Percentiles rank a stretch among this genome's conserved stretches.
phyloP scores from a whole-genome alignment of 2,329 filamentous ascomycete species.

The Pseudohalonectria lignicola region DNA sequence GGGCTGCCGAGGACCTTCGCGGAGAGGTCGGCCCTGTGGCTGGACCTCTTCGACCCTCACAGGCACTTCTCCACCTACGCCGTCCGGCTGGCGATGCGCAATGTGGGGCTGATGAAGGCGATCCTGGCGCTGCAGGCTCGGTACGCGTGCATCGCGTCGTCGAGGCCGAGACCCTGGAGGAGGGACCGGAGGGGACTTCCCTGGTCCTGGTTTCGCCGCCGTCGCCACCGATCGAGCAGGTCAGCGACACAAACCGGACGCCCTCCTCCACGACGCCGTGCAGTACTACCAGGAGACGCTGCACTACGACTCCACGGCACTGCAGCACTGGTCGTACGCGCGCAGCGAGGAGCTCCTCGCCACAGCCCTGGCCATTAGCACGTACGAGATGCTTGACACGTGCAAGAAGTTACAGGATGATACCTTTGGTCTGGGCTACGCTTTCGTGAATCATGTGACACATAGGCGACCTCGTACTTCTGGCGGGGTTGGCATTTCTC shows the following conservation, averaged over 20 bases:
- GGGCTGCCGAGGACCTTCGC: conserved; percentile 17
- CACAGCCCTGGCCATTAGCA: conserved; percentile 48
- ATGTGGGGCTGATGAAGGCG: conserved; percentile 9
- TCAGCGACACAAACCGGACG: no score
- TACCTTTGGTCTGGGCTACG: no score
- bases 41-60: conserved; percentile 5
- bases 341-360: conserved; percentile 46
- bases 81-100: conserved; percentile 5
- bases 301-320: conserved; percentile 48
- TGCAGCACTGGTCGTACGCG: conserved; percentile 46
- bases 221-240: neutral
- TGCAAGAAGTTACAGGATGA: no score
- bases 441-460: no score
- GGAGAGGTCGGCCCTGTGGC: conserved; percentile 13
- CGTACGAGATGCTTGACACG: conserved; percentile 54
- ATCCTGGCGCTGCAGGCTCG: conserved; percentile 7
- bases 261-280: conserved; percentile 25
- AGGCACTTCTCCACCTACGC: conserved; percentile 3
- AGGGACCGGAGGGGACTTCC: no score
- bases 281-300: conserved; percentile 54
- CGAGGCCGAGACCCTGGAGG: neutral
- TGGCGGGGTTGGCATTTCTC: no score
- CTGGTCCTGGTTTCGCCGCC: no score
- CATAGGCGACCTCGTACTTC: no score
- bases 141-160: neutral